These are phyloP conservation scores for Penicillium sp. DNA, from an alignment of 2,329 filamentous ascomycete genomes.

Conservation along the genomic window DNA sequence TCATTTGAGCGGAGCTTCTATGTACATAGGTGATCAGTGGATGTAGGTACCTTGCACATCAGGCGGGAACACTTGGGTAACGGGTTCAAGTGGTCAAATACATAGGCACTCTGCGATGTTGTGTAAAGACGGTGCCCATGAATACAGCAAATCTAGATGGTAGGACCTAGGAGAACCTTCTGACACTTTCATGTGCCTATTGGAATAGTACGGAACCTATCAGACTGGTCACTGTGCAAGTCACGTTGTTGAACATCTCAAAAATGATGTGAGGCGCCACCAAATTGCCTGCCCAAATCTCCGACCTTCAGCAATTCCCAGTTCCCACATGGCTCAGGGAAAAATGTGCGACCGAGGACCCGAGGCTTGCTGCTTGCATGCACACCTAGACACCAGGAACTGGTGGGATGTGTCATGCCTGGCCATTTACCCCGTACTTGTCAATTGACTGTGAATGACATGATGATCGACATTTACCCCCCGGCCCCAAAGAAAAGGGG, in stretches of 20 bases:
- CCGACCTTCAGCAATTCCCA: background rate
- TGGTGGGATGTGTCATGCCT: conserved; percentile 1
- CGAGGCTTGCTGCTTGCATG: conserved; percentile 1
- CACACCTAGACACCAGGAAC: conserved; percentile 9
- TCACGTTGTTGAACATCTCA: background rate
- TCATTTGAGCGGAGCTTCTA: no score
- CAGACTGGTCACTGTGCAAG: no score
- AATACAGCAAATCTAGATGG: no score
- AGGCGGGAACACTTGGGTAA: no score
- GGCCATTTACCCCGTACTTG: background rate
- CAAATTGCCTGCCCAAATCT: background rate
- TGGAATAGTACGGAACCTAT: no score
- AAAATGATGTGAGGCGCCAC: background rate
- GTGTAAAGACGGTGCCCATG: no score
- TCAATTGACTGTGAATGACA: background rate
- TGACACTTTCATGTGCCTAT: no score
- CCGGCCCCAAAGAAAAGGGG: background rate
- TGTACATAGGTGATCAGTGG: no score
- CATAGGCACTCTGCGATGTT: no score
- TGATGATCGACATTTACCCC: background rate
- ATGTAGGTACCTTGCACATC: no score
- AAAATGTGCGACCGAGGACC: conserved; percentile 6
- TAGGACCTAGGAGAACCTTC: no score
- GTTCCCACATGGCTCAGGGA: background rate
- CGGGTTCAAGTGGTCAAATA: no score